phyloP scores from a whole-genome alignment of 2,329 filamentous ascomycete species.

The Ascochyta pisi region DNA sequence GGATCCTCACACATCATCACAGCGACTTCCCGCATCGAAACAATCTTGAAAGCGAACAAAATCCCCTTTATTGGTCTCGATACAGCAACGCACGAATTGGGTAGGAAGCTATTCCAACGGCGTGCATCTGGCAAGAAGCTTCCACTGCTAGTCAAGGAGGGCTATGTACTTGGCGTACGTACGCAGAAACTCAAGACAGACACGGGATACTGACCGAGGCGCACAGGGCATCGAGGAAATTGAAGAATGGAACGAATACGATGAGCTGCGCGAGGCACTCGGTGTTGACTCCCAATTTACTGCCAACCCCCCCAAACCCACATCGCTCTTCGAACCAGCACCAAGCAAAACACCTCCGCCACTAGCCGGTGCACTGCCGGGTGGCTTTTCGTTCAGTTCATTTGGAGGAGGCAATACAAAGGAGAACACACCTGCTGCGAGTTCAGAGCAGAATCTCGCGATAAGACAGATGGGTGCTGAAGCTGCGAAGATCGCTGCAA shows the following conservation, averaged over 20 bases:
- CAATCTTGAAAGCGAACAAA: slow-evolving; percentile 92
- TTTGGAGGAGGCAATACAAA: slow-evolving; percentile 24
- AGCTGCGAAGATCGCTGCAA: slow-evolving; percentile 45
- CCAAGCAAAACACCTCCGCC: slow-evolving; percentile 18
- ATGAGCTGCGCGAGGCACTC: slow-evolving; percentile 88
- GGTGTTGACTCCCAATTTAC: slow-evolving; percentile 48
- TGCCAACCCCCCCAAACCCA: slow-evolving; percentile 42
- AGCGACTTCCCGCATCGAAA: slow-evolving; percentile 92
- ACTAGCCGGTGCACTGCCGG: slow-evolving; percentile 15
- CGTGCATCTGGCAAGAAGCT: slow-evolving; percentile 86
- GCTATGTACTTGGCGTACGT: slow-evolving; percentile 83
- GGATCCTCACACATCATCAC: slow-evolving; percentile 97
- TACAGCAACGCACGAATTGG: slow-evolving; percentile 86
- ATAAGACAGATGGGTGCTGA: slow-evolving; percentile 47
- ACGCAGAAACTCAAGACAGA: neutral
- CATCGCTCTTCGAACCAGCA: slow-evolving; percentile 19
- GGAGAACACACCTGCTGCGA: slow-evolving; percentile 35
- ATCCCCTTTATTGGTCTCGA: slow-evolving; percentile 94
- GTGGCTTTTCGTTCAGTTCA: slow-evolving; percentile 17
- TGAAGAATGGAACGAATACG: slow-evolving; percentile 99
- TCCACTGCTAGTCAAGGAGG: slow-evolving; percentile 86
- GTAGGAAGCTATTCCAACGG: slow-evolving; percentile 86
- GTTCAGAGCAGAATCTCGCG: slow-evolving; percentile 44
- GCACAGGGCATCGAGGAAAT: slow-evolving; percentile 86
- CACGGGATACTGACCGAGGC: slow-evolving; percentile 7